Base-by-base conservation (phyloP, 2,329 filamentous ascomycete species). In the Aspergillus texensis region DNA sequence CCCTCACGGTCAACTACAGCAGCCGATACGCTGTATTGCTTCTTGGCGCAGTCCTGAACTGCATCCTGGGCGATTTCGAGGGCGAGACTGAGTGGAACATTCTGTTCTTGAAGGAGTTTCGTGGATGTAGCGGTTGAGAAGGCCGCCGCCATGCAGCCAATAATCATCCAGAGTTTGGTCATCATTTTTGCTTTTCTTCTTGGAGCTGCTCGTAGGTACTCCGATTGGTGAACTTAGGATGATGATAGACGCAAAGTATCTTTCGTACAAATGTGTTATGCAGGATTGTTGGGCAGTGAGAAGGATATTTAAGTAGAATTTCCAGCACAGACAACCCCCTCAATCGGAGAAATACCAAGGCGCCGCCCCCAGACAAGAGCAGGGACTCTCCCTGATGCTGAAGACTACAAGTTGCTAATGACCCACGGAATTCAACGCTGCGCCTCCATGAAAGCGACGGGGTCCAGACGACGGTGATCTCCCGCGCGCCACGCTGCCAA, bases 261-360 rank as follows among this genome's bases (percentile, higher is more conserved):
- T 9, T 19, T 39, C 36, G 1, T 39, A 19, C 8, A 8, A 39
- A 19, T 19, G 12, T 9, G 16, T 41, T 10, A n/a, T 10, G 4
- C 3, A 4, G 16, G 1, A 19, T 19, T 41, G 39, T n/a, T 6
- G 16, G 4, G 11, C 32, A 34, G 32, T 14, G 34, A 14, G 34
- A 14, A 14, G 12, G 5, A 16, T 5, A 36, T 2, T 36, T 36
- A 36, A 16, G 6, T 36, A 36, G 14, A 2, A 16, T 6, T 6
- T 6, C 6, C 1, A 16, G 14, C 12, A 6, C 2, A 3, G 14
- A 14, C 34, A 6, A 6, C 2, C 14, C 5, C 0, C 14, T 10
- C 32, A 11, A 34, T 16, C 34, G 34, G 34, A 6, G 12, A 36
- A 6, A 6, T 36, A 6, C 34, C 34, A 36, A 36, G 34, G 6